Conservation (phyloP, 1,284 basidiomycete species). For the Cystobasidiaceae sp. region DNA sequence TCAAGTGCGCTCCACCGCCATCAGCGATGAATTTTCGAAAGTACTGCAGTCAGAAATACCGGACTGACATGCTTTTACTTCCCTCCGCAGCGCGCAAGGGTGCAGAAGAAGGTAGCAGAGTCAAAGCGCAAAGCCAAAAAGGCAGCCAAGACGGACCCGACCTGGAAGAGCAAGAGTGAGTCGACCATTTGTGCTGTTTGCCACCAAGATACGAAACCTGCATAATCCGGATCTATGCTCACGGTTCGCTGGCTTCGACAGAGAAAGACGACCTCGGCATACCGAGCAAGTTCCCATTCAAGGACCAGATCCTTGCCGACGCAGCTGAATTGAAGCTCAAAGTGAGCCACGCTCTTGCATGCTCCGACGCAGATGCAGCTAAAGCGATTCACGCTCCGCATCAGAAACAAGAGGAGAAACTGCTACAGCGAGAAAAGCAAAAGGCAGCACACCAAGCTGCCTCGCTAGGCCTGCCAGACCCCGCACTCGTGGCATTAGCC, state of each 20-base stretch:
- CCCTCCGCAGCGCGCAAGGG: conserved; percentile 59
- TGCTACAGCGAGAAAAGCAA: conserved; percentile 31
- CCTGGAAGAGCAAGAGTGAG: conserved; percentile 83
- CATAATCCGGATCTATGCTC: background rate
- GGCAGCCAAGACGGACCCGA: conserved; percentile 71
- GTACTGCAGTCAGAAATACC: background rate
- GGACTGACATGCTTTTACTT: background rate
- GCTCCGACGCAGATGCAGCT: background rate
- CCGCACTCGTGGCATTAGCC: conserved; percentile 39
- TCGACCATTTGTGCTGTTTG: conserved; percentile 37
- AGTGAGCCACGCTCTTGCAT: conserved; percentile 11
- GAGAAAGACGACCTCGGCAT: conserved; percentile 86
- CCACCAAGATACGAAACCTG: background rate
- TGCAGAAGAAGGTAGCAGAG: conserved; percentile 74
- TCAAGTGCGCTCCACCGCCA: conserved; percentile 8
- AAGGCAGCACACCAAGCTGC: conserved; percentile 30
- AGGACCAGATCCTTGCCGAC: conserved; percentile 92
- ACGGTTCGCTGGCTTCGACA: background rate
- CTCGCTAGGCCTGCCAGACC: conserved; percentile 10
- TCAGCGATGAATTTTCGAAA: conserved; percentile 14
- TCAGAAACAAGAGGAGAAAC: conserved; percentile 66
- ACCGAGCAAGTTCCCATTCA: conserved; percentile 94
- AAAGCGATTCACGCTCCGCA: background rate
- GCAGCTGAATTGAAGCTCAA: conserved; percentile 60
- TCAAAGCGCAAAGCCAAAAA: conserved; percentile 71